phyloP scores from a whole-genome alignment of 139 green algal species.

The Nannochloris sp. region DNA sequence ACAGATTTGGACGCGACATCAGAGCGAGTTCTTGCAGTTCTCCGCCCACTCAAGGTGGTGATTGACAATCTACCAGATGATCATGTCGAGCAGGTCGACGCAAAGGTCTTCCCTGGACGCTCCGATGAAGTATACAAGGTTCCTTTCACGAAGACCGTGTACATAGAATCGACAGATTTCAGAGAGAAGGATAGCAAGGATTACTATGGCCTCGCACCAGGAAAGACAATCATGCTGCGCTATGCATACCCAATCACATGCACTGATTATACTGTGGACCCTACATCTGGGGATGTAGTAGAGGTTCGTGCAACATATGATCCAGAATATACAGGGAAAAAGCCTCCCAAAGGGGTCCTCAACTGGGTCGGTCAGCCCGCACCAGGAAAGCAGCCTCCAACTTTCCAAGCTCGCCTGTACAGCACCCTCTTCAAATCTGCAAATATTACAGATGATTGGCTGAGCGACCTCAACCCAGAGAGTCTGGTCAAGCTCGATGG shows the following conservation, averaged over 20 bases:
- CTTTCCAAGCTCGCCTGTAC: constrained; percentile 74
- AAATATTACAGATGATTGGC: constrained; percentile 57
- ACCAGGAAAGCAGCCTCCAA: constrained; percentile 53
- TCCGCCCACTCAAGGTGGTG: constrained; percentile 75
- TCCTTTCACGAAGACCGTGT: constrained; percentile 77
- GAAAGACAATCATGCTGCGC: constrained; percentile 88
- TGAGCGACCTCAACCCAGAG: constrained; percentile 76
- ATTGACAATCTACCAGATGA: constrained; percentile 72
- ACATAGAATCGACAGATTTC: constrained; percentile 95
- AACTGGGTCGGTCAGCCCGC: constrained; percentile 86
- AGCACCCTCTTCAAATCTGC: constrained; percentile 70
- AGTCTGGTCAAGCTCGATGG: constrained; percentile 43
- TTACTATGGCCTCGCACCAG: constrained; percentile 92
- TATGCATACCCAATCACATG: constrained; percentile 87
- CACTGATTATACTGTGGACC: constrained; percentile 39
- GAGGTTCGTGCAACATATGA: constrained; percentile 60
- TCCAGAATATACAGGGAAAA: constrained; percentile 36
- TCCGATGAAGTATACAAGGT: constrained; percentile 49
- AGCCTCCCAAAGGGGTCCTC: constrained; percentile 90
- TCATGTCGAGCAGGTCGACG: constrained; percentile 56
- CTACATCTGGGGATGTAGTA: constrained; percentile 34
- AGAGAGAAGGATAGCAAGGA: constrained; percentile 73
- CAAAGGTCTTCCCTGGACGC: constrained; percentile 56
- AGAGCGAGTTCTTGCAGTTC: constrained; percentile 73
- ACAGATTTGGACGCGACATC: constrained; percentile 42